These are phyloP conservation scores for Corymbia calophylla DNA, from an alignment of 441 rosid species.

Conservation along the genomic window DNA sequence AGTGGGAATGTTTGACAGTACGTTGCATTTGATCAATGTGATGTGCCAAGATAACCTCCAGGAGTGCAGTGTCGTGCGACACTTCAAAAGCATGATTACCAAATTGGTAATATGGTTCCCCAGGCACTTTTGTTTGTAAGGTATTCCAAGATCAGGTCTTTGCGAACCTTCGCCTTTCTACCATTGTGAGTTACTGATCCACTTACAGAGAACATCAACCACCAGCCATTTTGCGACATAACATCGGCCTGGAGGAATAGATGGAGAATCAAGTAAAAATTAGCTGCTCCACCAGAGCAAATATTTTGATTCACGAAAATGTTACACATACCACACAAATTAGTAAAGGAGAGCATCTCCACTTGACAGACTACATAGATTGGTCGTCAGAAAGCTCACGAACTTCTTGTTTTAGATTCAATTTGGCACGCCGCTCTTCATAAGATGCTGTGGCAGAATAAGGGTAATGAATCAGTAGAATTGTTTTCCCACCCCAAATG, in stretches of 20 bases:
- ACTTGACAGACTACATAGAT: not conserved
- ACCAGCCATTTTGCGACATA: not conserved
- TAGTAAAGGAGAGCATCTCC: not conserved
- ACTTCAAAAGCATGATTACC: not conserved
- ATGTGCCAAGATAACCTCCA: not conserved
- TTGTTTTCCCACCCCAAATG: not conserved
- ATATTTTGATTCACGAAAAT: not conserved
- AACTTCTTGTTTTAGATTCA: conserved; percentile 18
- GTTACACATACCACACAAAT: not conserved
- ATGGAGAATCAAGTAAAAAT: not conserved
- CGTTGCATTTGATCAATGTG: not conserved
- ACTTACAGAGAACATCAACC: not conserved
- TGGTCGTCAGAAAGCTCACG: not conserved
- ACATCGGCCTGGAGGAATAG: not conserved
- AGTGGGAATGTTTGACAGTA: not conserved
- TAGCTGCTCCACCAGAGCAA: not conserved
- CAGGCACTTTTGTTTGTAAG: not conserved
- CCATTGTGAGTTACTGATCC: not conserved
- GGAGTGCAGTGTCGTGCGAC: not conserved
- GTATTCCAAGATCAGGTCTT: not conserved
- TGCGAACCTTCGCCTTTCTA: not conserved
- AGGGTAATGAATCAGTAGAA: not conserved
- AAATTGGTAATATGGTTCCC: not conserved
- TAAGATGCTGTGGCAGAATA: conserved; percentile 48
- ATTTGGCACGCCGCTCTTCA: conserved; percentile 52